These are phyloP conservation scores for Magnolia officinalis DNA, from an alignment of 164 flowering plant species.

Conservation along the genomic window DNA sequence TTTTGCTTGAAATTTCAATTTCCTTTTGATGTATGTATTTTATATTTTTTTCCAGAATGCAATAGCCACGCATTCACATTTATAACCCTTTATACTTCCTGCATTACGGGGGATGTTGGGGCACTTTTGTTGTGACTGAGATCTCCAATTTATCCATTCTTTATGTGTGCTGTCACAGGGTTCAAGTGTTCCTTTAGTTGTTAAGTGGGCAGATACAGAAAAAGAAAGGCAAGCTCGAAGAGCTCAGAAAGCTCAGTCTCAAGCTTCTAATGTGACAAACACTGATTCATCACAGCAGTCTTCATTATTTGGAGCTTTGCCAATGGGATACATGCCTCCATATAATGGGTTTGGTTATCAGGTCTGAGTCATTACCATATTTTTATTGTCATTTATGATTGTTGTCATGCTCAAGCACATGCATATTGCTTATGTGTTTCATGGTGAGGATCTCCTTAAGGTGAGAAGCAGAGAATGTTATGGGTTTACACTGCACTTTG, in stretches of 20 bases:
- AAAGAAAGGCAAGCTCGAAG: conserved; percentile 93
- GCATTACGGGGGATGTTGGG: background rate
- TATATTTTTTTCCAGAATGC: background rate
- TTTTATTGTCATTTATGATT: background rate
- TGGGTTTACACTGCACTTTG: background rate
- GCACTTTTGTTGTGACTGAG: background rate
- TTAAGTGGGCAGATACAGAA: conserved; percentile 99
- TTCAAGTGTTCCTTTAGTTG: conserved; percentile 90
- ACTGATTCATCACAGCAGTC: conserved; percentile 62
- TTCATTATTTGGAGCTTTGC: conserved; percentile 82
- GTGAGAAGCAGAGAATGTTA: background rate
- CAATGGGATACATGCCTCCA: conserved; percentile 76
- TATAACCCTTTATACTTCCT: background rate
- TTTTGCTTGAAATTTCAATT: no score
- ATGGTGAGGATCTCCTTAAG: background rate
- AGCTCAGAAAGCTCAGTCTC: conserved; percentile 86
- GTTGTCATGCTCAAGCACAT: background rate
- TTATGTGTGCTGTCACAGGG: conserved; percentile 49
- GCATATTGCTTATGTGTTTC: background rate
- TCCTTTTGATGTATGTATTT: background rate
- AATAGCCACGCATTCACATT: background rate
- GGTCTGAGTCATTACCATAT: conserved; percentile 33
- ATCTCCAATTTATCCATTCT: background rate
- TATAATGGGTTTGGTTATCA: conserved; percentile 94
- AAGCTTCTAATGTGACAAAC: conserved; percentile 43